Evolutionary conservation across 768 basidiomycete genomes (phyloP), one percentile per base, ranked within the genome.

Genomic region (Melanogaster broomeanus): DNA sequence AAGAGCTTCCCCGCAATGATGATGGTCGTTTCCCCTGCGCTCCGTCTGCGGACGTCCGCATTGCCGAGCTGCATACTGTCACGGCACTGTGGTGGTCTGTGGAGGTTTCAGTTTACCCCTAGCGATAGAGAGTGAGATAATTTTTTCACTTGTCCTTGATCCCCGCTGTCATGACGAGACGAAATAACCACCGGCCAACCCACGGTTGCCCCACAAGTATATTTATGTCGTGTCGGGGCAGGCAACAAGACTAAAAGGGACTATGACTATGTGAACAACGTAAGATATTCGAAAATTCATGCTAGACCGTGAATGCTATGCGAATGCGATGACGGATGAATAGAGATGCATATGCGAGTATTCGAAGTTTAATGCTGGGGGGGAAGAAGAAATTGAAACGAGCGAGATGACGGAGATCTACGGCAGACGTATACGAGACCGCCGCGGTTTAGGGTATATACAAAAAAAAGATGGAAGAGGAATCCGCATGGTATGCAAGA

Each of bases 1-100:
- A 82, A 85, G 13, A 83, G 63, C 56, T 74, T 70, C 2, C 79
- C 79, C 0, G 79, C 80, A 28, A 77, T 60, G 52, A 72, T 64
- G 39, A 35, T 18, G 25, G 39, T 46, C 44, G 24, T 52, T 22
- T 15, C 25, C 35, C 9, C 37, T 15, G 21, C 19, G 11, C 12
- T 22, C 18, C 31, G 27, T 18, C 21, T 45, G 28, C 31, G 18
- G 13, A 10, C 16, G 18, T 50, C 40, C 25, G 41, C 24, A 25
- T 21, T 21, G 4, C 24, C 9, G 8, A 41, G 41, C 12, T 21
- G 41, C 41, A 42, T 42, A n/a, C 13, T 31, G 4, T n/a, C 31
- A 8, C 8, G 25, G 25, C 8, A 27, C 25, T 27, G 25, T 27
- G 25, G 25, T 27, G 25, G 4, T 27, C 4, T 8, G 25, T 31